These are phyloP conservation scores for Pleoardoris graminearum DNA, from an alignment of 2,329 filamentous ascomycete genomes.

Conservation along the genomic window DNA sequence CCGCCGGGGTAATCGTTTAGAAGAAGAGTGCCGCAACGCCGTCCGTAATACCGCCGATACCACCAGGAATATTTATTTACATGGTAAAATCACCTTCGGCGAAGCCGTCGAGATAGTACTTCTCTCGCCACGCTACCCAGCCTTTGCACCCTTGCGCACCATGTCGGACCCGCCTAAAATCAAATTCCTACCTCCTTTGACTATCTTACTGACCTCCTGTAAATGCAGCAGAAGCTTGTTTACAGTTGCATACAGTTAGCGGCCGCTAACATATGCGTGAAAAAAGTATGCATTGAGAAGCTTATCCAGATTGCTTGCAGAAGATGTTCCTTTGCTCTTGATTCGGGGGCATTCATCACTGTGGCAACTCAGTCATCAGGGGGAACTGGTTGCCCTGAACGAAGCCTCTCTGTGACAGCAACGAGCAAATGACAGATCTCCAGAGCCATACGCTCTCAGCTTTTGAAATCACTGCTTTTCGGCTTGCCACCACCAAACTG, in stretches of 20 bases:
- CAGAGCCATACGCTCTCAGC: no score
- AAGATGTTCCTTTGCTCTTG: background rate
- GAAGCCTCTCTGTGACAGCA: no score
- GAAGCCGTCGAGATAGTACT: background rate
- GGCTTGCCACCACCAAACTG: no score
- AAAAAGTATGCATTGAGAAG: constrained; percentile 3
- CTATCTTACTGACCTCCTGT: no score
- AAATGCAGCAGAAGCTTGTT: background rate
- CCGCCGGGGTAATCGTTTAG: background rate
- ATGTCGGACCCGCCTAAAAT: constrained; percentile 18
- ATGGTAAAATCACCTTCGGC: background rate
- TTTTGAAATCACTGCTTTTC: no score
- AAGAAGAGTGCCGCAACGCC: background rate
- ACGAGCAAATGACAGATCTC: no score
- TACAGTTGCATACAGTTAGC: constrained; percentile 2
- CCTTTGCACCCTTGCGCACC: constrained; percentile 31
- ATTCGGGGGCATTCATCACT: background rate
- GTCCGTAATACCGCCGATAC: background rate
- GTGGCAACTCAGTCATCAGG: background rate
- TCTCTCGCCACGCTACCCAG: constrained; percentile 20
- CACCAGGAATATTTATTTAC: background rate
- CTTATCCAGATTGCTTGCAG: background rate
- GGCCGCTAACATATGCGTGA: background rate
- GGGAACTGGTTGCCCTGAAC: no score
- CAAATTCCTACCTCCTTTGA: no score